A percentile compares a stretch with the other conserved stretches of the same genome.
These are phyloP conservation scores for Trypanosoma platydactyli DNA, from an alignment of 208 protist genomes.

Conservation along the genomic window DNA sequence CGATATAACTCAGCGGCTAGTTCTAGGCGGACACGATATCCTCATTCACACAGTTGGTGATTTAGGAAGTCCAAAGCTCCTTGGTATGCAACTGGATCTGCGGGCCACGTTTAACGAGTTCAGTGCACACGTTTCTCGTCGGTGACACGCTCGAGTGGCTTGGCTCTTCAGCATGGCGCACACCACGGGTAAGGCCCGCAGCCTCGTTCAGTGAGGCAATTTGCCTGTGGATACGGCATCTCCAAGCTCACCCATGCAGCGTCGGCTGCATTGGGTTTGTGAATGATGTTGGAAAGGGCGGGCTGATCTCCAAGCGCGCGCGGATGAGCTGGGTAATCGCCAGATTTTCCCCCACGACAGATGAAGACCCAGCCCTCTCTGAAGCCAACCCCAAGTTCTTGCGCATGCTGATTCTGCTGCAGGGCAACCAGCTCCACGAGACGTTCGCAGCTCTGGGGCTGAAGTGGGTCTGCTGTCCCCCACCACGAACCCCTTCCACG, in stretches of 20 bases:
- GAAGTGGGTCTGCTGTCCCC: background rate
- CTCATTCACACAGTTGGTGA: background rate
- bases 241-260: constrained; percentile 4
- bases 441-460: background rate
- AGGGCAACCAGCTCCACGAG: background rate
- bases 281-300: background rate
- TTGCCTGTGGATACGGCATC: constrained; percentile 6
- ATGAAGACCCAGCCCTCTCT: background rate
- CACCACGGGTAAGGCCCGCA: background rate
- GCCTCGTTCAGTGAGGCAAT: background rate
- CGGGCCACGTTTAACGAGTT: background rate
- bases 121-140: background rate
- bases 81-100: constrained; percentile 15
- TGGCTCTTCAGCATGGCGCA: background rate
- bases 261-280: background rate
- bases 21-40: background rate
- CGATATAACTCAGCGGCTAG: background rate
- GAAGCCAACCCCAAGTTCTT: background rate
- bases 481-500: background rate
- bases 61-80: background rate
- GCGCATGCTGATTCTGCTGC: background rate
- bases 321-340: background rate
- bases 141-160: background rate
- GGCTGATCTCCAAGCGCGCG: background rate
- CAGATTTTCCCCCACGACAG: background rate